These are phyloP conservation scores for Mycena citricolor DNA, from an alignment of 1,284 basidiomycete species.

Conservation along the genomic window DNA sequence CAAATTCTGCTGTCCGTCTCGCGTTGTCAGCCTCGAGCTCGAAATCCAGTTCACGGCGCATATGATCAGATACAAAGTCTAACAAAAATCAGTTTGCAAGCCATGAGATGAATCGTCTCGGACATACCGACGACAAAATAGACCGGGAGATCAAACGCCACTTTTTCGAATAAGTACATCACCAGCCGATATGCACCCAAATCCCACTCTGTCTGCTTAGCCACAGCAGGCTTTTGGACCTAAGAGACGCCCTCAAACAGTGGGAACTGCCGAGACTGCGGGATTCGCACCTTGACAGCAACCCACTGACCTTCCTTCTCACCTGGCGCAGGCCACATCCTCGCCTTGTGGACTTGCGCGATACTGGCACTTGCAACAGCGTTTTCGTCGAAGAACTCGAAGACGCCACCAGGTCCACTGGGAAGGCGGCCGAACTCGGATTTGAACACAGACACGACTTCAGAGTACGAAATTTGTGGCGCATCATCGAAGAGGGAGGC, in stretches of 20 bases:
- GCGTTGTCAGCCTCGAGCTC: constrained; percentile 72
- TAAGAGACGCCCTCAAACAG: no score
- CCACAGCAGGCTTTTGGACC: constrained; percentile 89
- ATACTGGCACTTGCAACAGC: constrained; percentile 86
- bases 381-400: constrained; percentile 71
- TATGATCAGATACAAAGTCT: constrained; percentile 81
- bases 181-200: constrained; percentile 61
- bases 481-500: constrained; percentile 83
- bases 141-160: constrained; percentile 75
- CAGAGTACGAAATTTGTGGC: constrained; percentile 75
- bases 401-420: constrained; percentile 68
- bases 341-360: constrained; percentile 85
- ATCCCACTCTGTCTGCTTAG: constrained; percentile 84
- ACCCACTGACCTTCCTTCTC: constrained; percentile 59
- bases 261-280: no score
- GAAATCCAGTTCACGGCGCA: constrained; percentile 82
- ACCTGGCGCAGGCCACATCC: constrained; percentile 46
- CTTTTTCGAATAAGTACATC: constrained; percentile 75
- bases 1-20: constrained; percentile 53
- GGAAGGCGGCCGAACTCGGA: constrained; percentile 70
- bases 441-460: constrained; percentile 68
- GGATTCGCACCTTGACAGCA: constrained; percentile 65
- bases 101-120: constrained; percentile 7
- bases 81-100: constrained; percentile 12
- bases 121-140: constrained; percentile 72